phyloP scores from a whole-genome alignment of 2,329 filamentous ascomycete species.

The Xylariaceae sp. region DNA sequence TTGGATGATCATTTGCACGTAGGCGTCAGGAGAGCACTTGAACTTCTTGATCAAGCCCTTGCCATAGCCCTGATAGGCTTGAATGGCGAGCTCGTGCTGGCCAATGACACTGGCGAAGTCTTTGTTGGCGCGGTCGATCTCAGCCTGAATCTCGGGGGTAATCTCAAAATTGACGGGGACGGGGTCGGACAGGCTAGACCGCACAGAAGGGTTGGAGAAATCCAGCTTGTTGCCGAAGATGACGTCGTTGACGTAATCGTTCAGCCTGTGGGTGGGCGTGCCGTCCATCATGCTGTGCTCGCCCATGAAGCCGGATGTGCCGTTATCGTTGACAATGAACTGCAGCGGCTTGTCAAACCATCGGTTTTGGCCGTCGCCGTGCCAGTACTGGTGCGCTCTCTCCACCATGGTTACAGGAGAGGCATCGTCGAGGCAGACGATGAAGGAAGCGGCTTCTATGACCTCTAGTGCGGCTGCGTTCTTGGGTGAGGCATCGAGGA shows the following conservation, averaged over 20 bases:
- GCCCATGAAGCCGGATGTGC: conserved; percentile 94
- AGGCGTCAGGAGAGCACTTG: conserved; percentile 95
- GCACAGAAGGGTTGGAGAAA: conserved; percentile 71
- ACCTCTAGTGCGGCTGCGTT: conserved; percentile 75
- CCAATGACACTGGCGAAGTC: conserved; percentile 81
- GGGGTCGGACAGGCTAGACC: conserved; percentile 81
- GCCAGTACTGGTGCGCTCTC: conserved; percentile 95
- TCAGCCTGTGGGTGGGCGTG: conserved; percentile 92
- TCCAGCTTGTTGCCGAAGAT: conserved; percentile 96
- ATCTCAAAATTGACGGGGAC: conserved; percentile 73
- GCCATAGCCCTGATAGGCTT: conserved; percentile 95
- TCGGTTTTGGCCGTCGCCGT: conserved; percentile 90
- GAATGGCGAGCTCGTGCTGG: conserved; percentile 85
- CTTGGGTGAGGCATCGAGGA: conserved; percentile 70
- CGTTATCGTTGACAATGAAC: conserved; percentile 98
- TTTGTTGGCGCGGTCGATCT: conserved; percentile 72
- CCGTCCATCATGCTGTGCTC: conserved; percentile 99
- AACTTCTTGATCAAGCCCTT: conserved; percentile 99
- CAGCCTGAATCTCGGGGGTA: conserved; percentile 66
- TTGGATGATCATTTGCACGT: conserved; percentile 98
- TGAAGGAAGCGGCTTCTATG: conserved; percentile 85
- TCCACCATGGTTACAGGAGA: conserved; percentile 90
- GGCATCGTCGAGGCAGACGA: conserved; percentile 91
- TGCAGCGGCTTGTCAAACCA: conserved; percentile 99
- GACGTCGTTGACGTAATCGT: conserved; percentile 87